Percentiles rank a stretch among this genome's conserved stretches.
Conservation (phyloP, 257 asterid species). For the Rehmannia glutinosa region DNA sequence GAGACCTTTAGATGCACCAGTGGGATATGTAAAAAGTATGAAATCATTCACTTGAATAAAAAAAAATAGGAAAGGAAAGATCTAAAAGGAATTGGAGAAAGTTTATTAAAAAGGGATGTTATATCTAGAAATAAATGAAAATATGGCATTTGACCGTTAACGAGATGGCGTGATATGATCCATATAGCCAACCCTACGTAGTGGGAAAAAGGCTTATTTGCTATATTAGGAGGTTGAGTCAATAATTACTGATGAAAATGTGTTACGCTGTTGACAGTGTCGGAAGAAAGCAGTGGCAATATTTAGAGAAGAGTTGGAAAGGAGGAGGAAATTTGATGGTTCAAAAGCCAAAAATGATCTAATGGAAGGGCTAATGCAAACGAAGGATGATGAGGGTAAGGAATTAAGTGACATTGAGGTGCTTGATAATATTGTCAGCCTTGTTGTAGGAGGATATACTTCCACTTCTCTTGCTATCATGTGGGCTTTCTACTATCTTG, state of each 20-base stretch:
- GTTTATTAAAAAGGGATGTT: no score
- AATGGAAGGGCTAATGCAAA: constrained; percentile 39
- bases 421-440: constrained; percentile 41
- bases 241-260: not conserved
- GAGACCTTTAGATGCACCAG: no score
- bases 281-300: constrained; percentile 36
- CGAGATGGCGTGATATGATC: no score
- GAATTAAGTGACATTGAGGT: constrained; percentile 33
- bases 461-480: constrained; percentile 39
- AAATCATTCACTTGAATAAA: no score
- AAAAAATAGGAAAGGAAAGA: no score
- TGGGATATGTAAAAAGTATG: no score
- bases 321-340: constrained; percentile 20
- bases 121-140: no score
- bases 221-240: no score
- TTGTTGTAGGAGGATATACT: constrained; percentile 36
- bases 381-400: constrained; percentile 35
- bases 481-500: constrained; percentile 45
- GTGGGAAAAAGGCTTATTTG: no score
- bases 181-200: no score
- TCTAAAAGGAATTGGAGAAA: no score
- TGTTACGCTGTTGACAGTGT: constrained; percentile 29
- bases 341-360: constrained; percentile 22
- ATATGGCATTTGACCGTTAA: no score
- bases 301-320: constrained; percentile 45